Conservation (phyloP, 257 asterid species). For the Solanum sejunctum region DNA sequence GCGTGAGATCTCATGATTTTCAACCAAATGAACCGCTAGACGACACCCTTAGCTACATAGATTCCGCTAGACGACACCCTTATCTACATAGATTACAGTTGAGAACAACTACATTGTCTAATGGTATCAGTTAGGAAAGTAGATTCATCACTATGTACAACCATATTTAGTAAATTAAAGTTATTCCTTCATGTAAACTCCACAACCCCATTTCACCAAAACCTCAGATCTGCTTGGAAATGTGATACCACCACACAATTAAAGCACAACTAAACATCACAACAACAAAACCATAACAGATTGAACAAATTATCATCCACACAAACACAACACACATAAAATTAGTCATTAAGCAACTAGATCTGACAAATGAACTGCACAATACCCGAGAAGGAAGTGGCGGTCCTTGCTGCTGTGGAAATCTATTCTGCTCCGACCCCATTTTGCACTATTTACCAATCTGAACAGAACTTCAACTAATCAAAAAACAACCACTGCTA, state of each 20-base stretch:
- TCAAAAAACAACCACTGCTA: not conserved
- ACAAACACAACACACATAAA: not conserved
- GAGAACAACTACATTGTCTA: not conserved
- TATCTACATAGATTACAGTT: not conserved
- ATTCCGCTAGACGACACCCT: not conserved
- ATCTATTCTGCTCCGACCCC: constrained; percentile 52
- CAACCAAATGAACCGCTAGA: not conserved
- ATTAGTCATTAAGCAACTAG: not conserved
- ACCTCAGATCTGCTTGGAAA: not conserved
- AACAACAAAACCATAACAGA: not conserved
- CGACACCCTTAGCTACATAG: not conserved
- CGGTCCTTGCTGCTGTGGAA: constrained; percentile 38
- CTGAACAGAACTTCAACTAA: not conserved
- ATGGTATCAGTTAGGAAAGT: not conserved
- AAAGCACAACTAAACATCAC: not conserved
- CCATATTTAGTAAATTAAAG: not conserved
- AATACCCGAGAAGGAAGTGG: constrained; percentile 29
- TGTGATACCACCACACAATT: not conserved
- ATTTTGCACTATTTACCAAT: constrained; percentile 2
- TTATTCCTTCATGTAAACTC: not conserved
- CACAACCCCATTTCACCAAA: not conserved
- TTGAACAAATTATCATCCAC: not conserved
- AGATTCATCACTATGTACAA: not conserved
- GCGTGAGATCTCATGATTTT: not conserved
- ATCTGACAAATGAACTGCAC: not conserved